Evolutionary conservation across 345 rosid species (phyloP), one percentile per base, ranked within the genome.

Genomic region (Psidium guajava): DNA sequence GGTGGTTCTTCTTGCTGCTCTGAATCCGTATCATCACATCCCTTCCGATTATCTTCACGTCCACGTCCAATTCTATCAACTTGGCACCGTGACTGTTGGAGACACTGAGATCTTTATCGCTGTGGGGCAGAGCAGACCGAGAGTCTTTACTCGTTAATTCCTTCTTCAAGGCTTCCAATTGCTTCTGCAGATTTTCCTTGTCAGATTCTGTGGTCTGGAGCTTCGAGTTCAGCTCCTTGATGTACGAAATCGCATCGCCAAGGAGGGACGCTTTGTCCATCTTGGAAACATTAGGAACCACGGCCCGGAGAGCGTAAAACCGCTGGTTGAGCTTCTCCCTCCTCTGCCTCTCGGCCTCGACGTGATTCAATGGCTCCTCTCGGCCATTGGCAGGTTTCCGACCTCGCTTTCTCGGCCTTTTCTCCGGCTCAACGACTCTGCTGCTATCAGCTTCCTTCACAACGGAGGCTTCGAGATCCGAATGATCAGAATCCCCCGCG

Each of bases 211-310:
- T 56, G 51, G 58, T 86, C 82, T 89, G 92, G 81, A 95, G 86
- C 93, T 95, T 97, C 40, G 83, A n/a, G 83, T 84, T 95, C 36
- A 97, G 97, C 91, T 97, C 99, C 42, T 93, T 93, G 52, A 97
- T 97, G 86, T 97, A 97, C 6, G 98, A 88, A 44, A 97, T 97
- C 0, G 98, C 98, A 64, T 97, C 99, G 12, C 96, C 99, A 0
- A 97, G 93, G 14, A 97, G 94, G 13, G 99, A 98, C 47, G 99
- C 99, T 86, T 98, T 98, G 75, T 98, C 99, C 99, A 97, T 97
- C 88, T 97, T 97, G 0, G 99, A 97, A 4, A 97, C 98, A 32
- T 95, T 95, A 24, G 99, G 99, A 83, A 97, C 99, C 82, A 95
- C 96, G 56, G 97, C 98, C 87, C 99, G 91, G 36, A 97, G 85